phyloP scores from a whole-genome alignment of 169 alveolate species.

The Haemoproteus tartakovskyi region DNA sequence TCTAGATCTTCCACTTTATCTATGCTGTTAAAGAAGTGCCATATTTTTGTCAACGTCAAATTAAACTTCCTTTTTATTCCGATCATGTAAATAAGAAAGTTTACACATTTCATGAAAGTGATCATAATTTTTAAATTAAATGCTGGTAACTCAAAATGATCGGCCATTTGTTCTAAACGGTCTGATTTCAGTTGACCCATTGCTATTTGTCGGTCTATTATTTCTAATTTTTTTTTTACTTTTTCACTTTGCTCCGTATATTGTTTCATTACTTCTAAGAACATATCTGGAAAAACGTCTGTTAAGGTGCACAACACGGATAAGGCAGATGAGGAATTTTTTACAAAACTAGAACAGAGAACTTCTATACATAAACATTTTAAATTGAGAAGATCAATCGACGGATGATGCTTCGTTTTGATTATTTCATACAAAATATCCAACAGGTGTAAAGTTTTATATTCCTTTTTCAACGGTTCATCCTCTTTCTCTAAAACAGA shows the following conservation, averaged over 20 bases:
- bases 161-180: not conserved
- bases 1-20: constrained; percentile 42
- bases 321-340: constrained; percentile 59
- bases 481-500: not conserved
- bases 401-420: constrained; percentile 23
- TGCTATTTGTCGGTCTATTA: constrained; percentile 14
- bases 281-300: constrained; percentile 27
- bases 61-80: constrained; percentile 64
- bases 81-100: constrained; percentile 26
- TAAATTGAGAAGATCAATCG: constrained; percentile 34
- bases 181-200: constrained; percentile 7
- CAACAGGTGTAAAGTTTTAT: constrained; percentile 39
- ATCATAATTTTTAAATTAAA: constrained; percentile 47
- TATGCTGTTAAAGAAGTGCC: constrained; percentile 52
- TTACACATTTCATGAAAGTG: constrained; percentile 58
- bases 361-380: constrained; percentile 57
- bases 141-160: not conserved
- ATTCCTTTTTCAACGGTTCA: constrained; percentile 8
- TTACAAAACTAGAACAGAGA: constrained; percentile 51
- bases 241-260: constrained; percentile 22
- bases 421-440: constrained; percentile 53
- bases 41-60: constrained; percentile 21
- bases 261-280: constrained; percentile 6
- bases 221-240: constrained; percentile 12
- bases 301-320: constrained; percentile 47